Percentiles rank a stretch among this genome's conserved stretches.
These are phyloP conservation scores for Aspergillus kassunensis DNA, from an alignment of 495 filamentous ascomycete genomes.

Conservation along the genomic window DNA sequence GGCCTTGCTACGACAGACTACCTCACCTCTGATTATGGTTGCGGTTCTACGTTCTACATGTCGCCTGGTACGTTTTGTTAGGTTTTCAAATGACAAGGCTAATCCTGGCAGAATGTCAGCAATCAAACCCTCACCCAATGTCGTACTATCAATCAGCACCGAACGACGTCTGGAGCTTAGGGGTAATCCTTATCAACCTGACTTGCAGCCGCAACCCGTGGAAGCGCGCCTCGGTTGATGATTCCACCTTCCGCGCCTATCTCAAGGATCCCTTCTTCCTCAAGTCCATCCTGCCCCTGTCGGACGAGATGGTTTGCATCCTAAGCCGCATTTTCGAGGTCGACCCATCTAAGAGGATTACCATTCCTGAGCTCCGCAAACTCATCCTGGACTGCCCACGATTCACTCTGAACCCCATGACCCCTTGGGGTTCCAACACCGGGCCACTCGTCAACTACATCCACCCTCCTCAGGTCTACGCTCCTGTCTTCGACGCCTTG, in stretches of 20 bases:
- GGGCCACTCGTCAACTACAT: conserved; percentile 26
- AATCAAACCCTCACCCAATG: conserved; percentile 70
- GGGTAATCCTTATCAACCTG: conserved; percentile 95
- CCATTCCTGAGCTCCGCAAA: conserved; percentile 73
- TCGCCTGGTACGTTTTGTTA: conserved; percentile 72
- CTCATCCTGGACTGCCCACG: conserved; percentile 71
- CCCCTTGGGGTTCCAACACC: conserved; percentile 29
- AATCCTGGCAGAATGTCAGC: conserved; percentile 76
- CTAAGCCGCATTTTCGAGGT: conserved; percentile 85
- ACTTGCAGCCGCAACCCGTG: conserved; percentile 98
- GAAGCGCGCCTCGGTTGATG: conserved; percentile 89
- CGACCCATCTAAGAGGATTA: conserved; percentile 81
- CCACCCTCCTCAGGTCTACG: conserved; percentile 26
- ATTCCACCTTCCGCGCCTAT: conserved; percentile 94
- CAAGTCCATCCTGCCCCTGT: conserved; percentile 87
- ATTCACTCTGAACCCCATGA: conserved; percentile 57
- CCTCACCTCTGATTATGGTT: conserved; percentile 90
- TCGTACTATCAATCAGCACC: conserved; percentile 85
- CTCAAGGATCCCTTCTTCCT: conserved; percentile 82
- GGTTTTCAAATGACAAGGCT: neutral
- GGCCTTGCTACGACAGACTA: conserved; percentile 84
- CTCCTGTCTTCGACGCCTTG: conserved; percentile 29
- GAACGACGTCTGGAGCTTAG: conserved; percentile 97
- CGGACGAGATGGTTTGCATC: conserved; percentile 84
- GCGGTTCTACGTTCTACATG: conserved; percentile 99